These are phyloP conservation scores for carrot (Daucus carota) DNA, from an alignment of 129 eudicot species.

Conservation along the genomic window DH1_v3.0 NC_030381.2:41170001-41170500, in stretches of 20 bases:
- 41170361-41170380: conserved; percentile 25
- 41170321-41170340: conserved; percentile 24
- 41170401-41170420: conserved; percentile 60
- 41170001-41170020: neutral
- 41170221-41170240: neutral
- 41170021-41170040: neutral
- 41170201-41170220: neutral
- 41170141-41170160: neutral
- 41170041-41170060: neutral
- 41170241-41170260: conserved; percentile 41
- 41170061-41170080: neutral
- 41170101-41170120: neutral
- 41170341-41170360: conserved; percentile 39
- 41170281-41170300: conserved; percentile 15
- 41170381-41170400: conserved; percentile 60
- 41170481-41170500: conserved; percentile 19
- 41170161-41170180: neutral
- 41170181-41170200: neutral
- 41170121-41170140: neutral
- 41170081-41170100: neutral
- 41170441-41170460: conserved; percentile 9
- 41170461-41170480: neutral
- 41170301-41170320: conserved; percentile 21
- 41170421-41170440: conserved; percentile 41
- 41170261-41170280: conserved; percentile 28